Percentiles rank a stretch among this genome's conserved stretches.
Conservation (phyloP, 257 asterid species). For the Paraleonurus japonicus region DNA sequence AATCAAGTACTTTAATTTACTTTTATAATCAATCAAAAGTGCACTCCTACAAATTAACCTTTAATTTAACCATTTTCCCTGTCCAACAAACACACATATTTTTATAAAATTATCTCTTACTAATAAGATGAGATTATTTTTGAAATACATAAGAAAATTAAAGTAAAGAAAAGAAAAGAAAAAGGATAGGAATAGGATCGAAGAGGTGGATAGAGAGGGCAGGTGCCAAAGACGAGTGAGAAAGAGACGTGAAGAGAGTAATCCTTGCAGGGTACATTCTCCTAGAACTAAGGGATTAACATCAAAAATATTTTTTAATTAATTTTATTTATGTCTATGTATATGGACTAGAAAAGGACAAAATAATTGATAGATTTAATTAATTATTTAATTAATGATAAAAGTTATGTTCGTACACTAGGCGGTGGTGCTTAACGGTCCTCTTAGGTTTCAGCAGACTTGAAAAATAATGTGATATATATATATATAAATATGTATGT, state of each 20-base stretch:
- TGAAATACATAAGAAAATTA: too few species aligned
- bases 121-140: too few species aligned
- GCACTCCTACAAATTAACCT: too few species aligned
- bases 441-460: conserved; percentile 31
- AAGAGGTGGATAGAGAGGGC: background rate
- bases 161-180: background rate
- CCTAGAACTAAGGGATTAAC: conserved; percentile 24
- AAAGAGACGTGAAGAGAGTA: background rate
- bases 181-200: background rate
- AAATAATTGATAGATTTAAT: background rate
- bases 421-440: conserved; percentile 42
- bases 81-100: too few species aligned
- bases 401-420: background rate
- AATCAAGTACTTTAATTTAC: too few species aligned
- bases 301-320: background rate
- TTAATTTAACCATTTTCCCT: too few species aligned
- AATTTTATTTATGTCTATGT: background rate
- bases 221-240: conserved; percentile 4
- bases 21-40: too few species aligned
- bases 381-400: background rate
- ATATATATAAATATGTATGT: background rate
- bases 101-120: too few species aligned
- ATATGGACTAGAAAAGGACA: too few species aligned
- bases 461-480: background rate
- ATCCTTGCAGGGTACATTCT: conserved; percentile 16